A percentile compares a stretch with the other conserved stretches of the same genome.
These are phyloP conservation scores for Actinidia polygama DNA, from an alignment of 179 eudicot genomes.

Conservation along the genomic window DNA sequence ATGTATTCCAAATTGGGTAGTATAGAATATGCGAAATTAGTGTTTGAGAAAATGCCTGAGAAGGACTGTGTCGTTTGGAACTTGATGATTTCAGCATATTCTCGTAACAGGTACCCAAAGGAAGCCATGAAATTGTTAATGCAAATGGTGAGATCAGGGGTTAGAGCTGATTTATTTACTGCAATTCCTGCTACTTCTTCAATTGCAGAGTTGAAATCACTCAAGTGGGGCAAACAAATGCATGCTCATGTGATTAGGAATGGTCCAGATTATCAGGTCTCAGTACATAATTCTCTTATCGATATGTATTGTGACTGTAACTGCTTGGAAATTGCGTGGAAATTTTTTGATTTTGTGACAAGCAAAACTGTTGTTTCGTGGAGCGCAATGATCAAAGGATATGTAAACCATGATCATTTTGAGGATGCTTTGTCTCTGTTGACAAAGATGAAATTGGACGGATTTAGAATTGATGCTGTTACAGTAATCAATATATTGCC, in stretches of 20 bases:
- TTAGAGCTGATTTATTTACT: conserved; percentile 39
- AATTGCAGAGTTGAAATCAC: conserved; percentile 34
- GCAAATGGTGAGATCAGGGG: conserved; percentile 31
- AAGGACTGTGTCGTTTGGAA: conserved; percentile 49
- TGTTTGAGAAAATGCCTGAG: conserved; percentile 36
- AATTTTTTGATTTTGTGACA: conserved; percentile 27
- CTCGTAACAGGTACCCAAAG: conserved; percentile 29
- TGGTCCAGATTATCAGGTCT: conserved; percentile 37
- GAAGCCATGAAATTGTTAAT: conserved; percentile 29
- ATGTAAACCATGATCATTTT: conserved; percentile 30
- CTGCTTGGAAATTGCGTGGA: conserved; percentile 32
- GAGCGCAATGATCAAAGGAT: conserved; percentile 45
- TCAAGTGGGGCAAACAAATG: conserved; percentile 36
- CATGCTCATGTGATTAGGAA: conserved; percentile 43
- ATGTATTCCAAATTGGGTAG: conserved; percentile 37
- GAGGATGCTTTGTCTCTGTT: conserved; percentile 35
- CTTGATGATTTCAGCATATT: conserved; percentile 40
- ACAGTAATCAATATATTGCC: conserved; percentile 38
- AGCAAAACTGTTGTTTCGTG: conserved; percentile 38
- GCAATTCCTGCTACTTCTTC: conserved; percentile 38
- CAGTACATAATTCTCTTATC: conserved; percentile 42
- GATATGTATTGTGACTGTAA: conserved; percentile 41
- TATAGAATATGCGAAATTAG: conserved; percentile 29
- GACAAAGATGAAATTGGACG: conserved; percentile 27
- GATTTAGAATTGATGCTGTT: conserved; percentile 32